Evolutionary conservation across 75 land plant species (phyloP), one percentile per base, ranked within the genome.

Genomic region (Sequoiadendron giganteum): DNA sequence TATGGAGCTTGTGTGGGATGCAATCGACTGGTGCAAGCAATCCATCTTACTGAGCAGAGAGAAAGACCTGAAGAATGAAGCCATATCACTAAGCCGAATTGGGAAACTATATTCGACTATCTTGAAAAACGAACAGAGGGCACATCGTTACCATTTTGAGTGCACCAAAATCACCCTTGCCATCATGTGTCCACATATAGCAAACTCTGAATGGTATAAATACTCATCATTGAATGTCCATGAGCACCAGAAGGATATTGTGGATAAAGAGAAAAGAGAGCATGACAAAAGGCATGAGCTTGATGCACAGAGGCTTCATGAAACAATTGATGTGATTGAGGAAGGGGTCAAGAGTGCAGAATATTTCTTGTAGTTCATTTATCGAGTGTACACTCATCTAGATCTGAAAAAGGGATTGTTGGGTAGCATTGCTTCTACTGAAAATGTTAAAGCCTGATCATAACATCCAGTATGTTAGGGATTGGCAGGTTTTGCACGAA

Each of bases 1-100:
- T 28, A 88, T 88, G 89, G 89, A 88, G 34, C 19, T 25, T 42
- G 85, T 84, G 8, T n/a, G n/a, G n/a, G n/a, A n/a, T n/a, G n/a
- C n/a, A n/a, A n/a, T n/a, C n/a, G n/a, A n/a, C n/a, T n/a, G 28
- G 72, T 88, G 83, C 19, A 47, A 25, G 85, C 52, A 58, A n/a
- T 52, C 89, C 28, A 38, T 56, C 13, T 54, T 88, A 11, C 21
- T 72, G 19, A 88, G 68, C 10, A 49, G 43, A 13, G 89, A 88
- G 45, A 47, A 38, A 49, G 89, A 58, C 38, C 21, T 83, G 49
- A 85, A 83, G 48, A 56, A 47, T 49, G 89, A 88, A 38, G 89
- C 86, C 47, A 55, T 88, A 6, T 68, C 88, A 11, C 10, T 83
- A 61, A 82, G 86, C 65, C 38, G 73, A 18, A 83, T 88, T 21